Evolutionary conservation across 495 filamentous ascomycete genomes (phyloP), one percentile per base, ranked within the genome.

Genomic region (Filosporella fistucella): DNA sequence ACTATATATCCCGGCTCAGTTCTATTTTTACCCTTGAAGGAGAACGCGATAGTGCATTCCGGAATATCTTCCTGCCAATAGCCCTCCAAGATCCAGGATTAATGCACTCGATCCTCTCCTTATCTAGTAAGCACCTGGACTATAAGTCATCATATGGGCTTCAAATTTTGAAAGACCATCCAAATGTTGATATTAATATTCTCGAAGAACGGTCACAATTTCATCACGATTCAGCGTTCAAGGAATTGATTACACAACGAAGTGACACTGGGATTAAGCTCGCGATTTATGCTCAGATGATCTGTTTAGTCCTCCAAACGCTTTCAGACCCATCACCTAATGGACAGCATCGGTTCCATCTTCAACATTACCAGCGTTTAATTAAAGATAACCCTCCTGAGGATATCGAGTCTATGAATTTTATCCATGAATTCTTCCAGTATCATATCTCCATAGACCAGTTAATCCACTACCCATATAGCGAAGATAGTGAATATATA

Each of bases 351-450:
- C 76, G 88, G 26, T 71, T 83, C 37, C 90, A 96, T 60, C 82
- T 96, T 54, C 70, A 82, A 52, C 85, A 81, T 2, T 89, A 88
- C 50, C 77, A 85, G 48, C 76, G 74, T 41, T 72, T 94, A 37
- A 74, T 91, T 13, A 57, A 69, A 41, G 67, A 69, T 47, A 70
- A 81, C 65, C 69, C 76, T 58, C 67, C 78, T 53, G 51, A 76
- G 60, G 60, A 88, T 43, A 71, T 80, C 33, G 75, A 81, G 24
- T 88, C 89, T 59, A 67, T 78, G n/a, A 80, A 81, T 50, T 95
- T 96, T 61, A 85, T 96, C 54, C 76, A 87, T 62, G 90, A 95
- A 64, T 93, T 95, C 70, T 94, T 94, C 68, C 84, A 88, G 63
- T 95, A 93, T 57, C 87, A 93, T 66, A 86, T 89, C 53, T 82